These are phyloP conservation scores for Leucocoprinus leucothites DNA, from an alignment of 768 basidiomycete species.

Conservation along the genomic window DNA sequence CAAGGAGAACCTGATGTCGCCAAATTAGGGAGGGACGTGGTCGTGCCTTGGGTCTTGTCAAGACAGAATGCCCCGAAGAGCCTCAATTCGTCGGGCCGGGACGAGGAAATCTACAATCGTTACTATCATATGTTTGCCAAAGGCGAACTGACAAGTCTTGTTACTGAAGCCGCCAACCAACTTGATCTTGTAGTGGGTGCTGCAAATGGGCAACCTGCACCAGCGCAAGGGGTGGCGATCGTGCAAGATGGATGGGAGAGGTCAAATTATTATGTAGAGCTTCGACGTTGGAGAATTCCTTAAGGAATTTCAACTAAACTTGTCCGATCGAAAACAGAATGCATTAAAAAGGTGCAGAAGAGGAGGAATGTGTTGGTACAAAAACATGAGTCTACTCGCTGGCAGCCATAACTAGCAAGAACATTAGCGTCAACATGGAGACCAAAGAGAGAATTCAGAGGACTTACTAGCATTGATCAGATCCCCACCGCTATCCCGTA, in stretches of 20 bases:
- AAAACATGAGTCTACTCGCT: slow-evolving; percentile 65
- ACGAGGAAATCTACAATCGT: slow-evolving; percentile 53
- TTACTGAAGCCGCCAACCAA: slow-evolving; percentile 56
- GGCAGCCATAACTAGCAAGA: slow-evolving; percentile 78
- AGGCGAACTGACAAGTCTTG: slow-evolving; percentile 70
- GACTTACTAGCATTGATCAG: slow-evolving; percentile 94
- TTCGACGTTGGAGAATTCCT: slow-evolving; percentile 53
- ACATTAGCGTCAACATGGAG: slow-evolving; percentile 2
- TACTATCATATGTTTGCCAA: slow-evolving; percentile 96
- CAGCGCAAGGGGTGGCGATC: slow-evolving; percentile 56
- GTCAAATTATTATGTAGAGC: slow-evolving; percentile 85
- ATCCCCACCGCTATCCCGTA: slow-evolving; percentile 92
- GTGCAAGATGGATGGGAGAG: slow-evolving; percentile 81
- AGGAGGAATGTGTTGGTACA: slow-evolving; percentile 27
- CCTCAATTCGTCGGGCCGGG: not conserved
- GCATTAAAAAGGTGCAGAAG: slow-evolving; percentile 23
- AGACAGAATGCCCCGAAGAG: slow-evolving; percentile 25
- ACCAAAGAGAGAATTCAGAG: not conserved
- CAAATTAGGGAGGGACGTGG: slow-evolving; percentile 69
- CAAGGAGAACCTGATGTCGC: slow-evolving; percentile 20
- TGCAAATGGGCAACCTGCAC: slow-evolving; percentile 13
- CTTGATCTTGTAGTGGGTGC: slow-evolving; percentile 53
- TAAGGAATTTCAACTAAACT: not conserved
- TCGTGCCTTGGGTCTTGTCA: slow-evolving; percentile 84
- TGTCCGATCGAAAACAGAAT: slow-evolving; percentile 16